phyloP scores from a whole-genome alignment of 2,329 filamentous ascomycete genomes.

The Nigrograna mackinnonii region DNA sequence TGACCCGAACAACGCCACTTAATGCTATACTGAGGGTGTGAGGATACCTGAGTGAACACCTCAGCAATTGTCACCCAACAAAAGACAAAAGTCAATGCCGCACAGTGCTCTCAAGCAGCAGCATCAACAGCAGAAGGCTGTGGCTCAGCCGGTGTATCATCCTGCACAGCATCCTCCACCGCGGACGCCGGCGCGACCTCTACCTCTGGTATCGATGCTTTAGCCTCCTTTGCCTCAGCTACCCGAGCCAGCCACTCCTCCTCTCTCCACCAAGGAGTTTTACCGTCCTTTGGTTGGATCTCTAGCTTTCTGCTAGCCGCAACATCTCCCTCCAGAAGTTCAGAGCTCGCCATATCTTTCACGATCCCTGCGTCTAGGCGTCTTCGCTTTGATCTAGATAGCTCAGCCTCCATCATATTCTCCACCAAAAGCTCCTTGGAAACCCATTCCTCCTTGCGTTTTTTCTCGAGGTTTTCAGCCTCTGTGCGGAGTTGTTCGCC shows the following conservation, averaged over 20 bases:
- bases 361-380: conserved; percentile 37
- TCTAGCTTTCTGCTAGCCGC: conserved; percentile 32
- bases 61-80: no score
- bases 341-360: conserved; percentile 29
- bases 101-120: no score
- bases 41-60: no score
- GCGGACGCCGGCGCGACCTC: conserved; percentile 8
- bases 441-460: conserved; percentile 73
- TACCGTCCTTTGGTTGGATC: conserved; percentile 24
- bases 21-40: no score
- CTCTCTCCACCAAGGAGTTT: conserved; percentile 39
- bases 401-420: conserved; percentile 72
- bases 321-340: conserved; percentile 42
- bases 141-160: background rate
- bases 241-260: conserved; percentile 17
- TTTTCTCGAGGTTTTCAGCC: conserved; percentile 67
- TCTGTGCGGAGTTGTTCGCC: conserved; percentile 66
- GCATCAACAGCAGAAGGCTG: no score
- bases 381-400: conserved; percentile 45
- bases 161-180: background rate
- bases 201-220: conserved; percentile 2
- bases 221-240: conserved; percentile 2
- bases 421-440: conserved; percentile 80
- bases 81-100: no score
- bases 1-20: no score